Conservation (phyloP, 139 green algal genomes). For the Trebouxia sp. region DNA sequence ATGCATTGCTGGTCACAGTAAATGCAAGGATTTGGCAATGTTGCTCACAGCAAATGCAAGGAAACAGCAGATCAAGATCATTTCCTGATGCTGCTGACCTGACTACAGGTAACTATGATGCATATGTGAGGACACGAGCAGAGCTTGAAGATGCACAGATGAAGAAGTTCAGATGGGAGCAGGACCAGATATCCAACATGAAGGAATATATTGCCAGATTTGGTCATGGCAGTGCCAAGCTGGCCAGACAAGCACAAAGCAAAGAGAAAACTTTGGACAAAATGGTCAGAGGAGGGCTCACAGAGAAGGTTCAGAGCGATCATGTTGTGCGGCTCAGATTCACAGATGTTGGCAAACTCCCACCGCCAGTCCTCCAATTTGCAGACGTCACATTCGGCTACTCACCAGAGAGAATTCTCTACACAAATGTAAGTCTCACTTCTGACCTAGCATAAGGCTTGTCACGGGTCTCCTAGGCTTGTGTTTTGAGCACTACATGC, state of each 20-base stretch:
- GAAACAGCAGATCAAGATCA: background rate
- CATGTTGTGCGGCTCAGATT: constrained; percentile 84
- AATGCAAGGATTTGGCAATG: too few relatives aligned
- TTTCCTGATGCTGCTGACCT: background rate
- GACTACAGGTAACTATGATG: constrained; percentile 84
- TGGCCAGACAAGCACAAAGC: constrained; percentile 84
- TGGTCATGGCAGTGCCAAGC: constrained; percentile 88
- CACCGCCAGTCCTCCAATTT: constrained; percentile 92
- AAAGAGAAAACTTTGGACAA: constrained; percentile 98
- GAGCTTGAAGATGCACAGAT: constrained; percentile 95
- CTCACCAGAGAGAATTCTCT: constrained; percentile 64
- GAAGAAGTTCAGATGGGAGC: constrained; percentile 88
- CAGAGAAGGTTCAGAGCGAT: constrained; percentile 78
- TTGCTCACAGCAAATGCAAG: too few relatives aligned
- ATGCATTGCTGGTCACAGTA: too few relatives aligned
- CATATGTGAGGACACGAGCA: constrained; percentile 79
- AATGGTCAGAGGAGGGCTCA: constrained; percentile 85
- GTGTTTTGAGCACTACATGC: too few relatives aligned
- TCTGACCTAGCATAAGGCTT: background rate
- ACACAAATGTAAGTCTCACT: constrained; percentile 44
- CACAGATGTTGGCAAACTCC: constrained; percentile 88
- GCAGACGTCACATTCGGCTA: constrained; percentile 86
- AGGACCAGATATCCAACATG: constrained; percentile 31
- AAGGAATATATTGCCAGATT: constrained; percentile 89
- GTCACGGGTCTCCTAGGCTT: background rate